A percentile compares a stretch with the other conserved stretches of the same genome.
phyloP scores from a whole-genome alignment of 148 eudicot species.

The Dysphania ambrosioides region DNA sequence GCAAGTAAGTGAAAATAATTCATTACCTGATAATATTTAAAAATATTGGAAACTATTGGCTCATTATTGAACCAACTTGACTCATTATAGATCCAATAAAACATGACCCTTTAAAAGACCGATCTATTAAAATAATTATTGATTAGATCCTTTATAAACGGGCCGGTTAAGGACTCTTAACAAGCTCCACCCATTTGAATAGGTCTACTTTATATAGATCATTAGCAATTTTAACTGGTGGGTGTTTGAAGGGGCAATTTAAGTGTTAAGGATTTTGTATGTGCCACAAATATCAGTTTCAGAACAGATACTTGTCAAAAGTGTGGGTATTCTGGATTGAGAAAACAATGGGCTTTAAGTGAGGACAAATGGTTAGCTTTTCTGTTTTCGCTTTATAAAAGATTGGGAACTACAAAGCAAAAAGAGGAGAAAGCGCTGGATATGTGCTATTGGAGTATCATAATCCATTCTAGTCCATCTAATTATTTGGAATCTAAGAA shows the following conservation, averaged over 20 bases:
- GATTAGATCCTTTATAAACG: too few relatives aligned
- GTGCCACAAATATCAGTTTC: not conserved
- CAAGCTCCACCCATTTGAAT: too few relatives aligned
- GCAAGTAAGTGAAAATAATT: too few relatives aligned
- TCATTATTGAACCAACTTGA: too few relatives aligned
- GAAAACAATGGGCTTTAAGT: conserved; percentile 5
- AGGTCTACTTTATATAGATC: not conserved
- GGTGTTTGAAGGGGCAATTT: conserved; percentile 4
- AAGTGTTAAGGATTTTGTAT: not conserved
- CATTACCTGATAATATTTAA: too few relatives aligned
- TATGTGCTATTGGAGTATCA: conserved; percentile 19
- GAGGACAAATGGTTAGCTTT: conserved; percentile 14
- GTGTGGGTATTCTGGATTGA: not conserved
- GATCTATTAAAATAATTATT: too few relatives aligned
- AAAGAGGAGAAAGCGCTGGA: conserved; percentile 14
- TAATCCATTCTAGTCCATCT: conserved; percentile 19
- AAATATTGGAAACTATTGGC: too few relatives aligned
- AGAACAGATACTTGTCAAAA: not conserved
- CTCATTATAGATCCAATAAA: too few relatives aligned
- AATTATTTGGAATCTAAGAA: conserved; percentile 21
- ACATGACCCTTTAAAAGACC: too few relatives aligned
- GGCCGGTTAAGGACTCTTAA: too few relatives aligned
- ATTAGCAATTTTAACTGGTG: not conserved
- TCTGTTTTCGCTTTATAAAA: conserved; percentile 18
- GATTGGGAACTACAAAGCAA: not conserved